Evolutionary conservation across 2,329 filamentous ascomycete genomes (phyloP).

Genomic region (Diaporthe amygdali): DNA sequence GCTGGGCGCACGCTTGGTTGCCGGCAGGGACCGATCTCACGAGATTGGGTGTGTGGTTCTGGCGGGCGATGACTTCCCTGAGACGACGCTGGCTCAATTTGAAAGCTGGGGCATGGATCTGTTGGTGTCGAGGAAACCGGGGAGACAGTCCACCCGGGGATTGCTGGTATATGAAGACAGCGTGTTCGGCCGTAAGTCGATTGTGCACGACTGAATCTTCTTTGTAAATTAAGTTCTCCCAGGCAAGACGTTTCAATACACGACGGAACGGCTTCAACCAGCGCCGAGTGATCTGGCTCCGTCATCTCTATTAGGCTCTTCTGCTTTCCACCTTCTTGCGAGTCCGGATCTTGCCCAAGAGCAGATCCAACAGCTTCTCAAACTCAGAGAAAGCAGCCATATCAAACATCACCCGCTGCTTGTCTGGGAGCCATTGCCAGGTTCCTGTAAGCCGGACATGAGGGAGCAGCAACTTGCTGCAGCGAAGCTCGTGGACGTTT

Average conservation of each 20-base stretch:
- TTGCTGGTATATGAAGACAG: conserved; percentile 16
- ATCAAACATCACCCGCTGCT: background rate
- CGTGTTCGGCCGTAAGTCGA: background rate
- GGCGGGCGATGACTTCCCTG: conserved; percentile 18
- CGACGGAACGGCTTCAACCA: conserved; percentile 27
- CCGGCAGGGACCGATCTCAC: background rate
- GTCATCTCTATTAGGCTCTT: conserved; percentile 22
- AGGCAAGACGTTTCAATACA: conserved; percentile 32
- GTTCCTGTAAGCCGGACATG: conserved; percentile 29
- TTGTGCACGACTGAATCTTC: background rate
- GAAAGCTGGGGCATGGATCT: conserved; percentile 7
- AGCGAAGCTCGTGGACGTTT: conserved; percentile 36
- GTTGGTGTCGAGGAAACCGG: background rate
- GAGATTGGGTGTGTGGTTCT: conserved; percentile 9
- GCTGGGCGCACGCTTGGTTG: conserved; percentile 28
- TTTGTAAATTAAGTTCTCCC: conserved; percentile 25
- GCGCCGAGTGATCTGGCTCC: conserved; percentile 20
- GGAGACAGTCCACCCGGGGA: conserved; percentile 11
- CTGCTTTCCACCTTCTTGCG: conserved; percentile 33
- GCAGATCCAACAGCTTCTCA: conserved; percentile 30
- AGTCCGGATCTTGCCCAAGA: conserved; percentile 24
- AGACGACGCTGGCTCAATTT: background rate
- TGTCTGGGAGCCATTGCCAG: conserved; percentile 23
- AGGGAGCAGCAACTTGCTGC: conserved; percentile 33
- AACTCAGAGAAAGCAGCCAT: background rate